These are phyloP conservation scores for Boletus rubescentipes DNA, from an alignment of 768 basidiomycete genomes.

Conservation along the genomic window DNA sequence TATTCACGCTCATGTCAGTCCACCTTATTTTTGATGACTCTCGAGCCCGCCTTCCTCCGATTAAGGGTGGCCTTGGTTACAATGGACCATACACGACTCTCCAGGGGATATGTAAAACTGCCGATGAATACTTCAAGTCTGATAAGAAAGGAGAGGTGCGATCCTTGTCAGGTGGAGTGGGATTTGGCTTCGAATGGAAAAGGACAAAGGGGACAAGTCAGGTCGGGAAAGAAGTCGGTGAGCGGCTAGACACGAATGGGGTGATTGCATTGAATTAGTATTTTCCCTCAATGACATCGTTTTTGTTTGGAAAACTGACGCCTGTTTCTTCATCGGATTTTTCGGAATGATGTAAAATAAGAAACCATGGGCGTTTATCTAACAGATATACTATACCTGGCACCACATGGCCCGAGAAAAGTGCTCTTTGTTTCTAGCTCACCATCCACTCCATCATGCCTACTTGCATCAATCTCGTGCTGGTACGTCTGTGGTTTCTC, in stretches of 20 bases:
- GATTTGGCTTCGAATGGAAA: slow-evolving; percentile 38
- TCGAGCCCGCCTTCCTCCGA: slow-evolving; percentile 53
- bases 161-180: slow-evolving; percentile 44
- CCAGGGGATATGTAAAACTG: slow-evolving; percentile 57
- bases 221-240: slow-evolving; percentile 28
- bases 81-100: slow-evolving; percentile 56
- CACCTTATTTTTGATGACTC: slow-evolving; percentile 67
- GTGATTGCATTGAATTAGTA: slow-evolving; percentile 22
- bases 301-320: neutral
- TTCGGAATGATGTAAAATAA: neutral
- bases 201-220: slow-evolving; percentile 30
- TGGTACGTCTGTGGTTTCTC: neutral
- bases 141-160: slow-evolving; percentile 39
- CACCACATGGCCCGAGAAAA: neutral
- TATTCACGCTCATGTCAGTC: slow-evolving; percentile 51
- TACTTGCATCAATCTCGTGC: slow-evolving; percentile 3
- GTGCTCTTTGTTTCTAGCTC: neutral
- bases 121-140: slow-evolving; percentile 43
- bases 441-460: neutral
- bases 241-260: slow-evolving; percentile 14
- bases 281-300: neutral
- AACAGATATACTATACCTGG: neutral
- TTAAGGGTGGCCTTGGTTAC: slow-evolving; percentile 65
- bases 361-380: neutral
- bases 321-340: neutral